Evolutionary conservation across 441 rosid species (phyloP).

Genomic region (Corymbia citriodora): DNA sequence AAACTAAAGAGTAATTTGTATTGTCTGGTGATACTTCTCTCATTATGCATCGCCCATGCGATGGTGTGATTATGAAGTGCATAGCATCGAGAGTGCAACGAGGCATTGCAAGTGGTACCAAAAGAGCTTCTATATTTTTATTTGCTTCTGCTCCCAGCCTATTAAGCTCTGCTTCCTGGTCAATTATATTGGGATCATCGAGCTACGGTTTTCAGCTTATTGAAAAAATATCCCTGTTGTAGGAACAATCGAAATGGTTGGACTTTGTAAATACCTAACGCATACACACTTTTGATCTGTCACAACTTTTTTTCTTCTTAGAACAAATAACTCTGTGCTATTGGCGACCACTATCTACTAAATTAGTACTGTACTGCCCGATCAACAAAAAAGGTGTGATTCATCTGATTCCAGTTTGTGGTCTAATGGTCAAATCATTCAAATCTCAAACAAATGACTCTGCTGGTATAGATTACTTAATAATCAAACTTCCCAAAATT

Average conservation of each 20-base stretch:
- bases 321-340: not conserved
- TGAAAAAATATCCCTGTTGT: not conserved
- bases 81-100: not conserved
- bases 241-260: not conserved
- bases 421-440: too few species aligned
- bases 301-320: not conserved
- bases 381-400: not conserved
- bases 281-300: not conserved
- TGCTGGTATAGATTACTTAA: not conserved
- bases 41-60: not conserved
- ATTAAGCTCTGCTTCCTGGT: not conserved
- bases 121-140: not conserved
- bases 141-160: not conserved
- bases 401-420: not conserved
- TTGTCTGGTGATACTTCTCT: not conserved
- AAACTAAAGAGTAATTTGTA: not conserved
- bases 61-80: not conserved
- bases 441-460: not conserved
- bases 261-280: not conserved
- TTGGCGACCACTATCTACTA: not conserved
- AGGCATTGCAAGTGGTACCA: not conserved
- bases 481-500: not conserved
- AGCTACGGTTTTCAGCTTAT: not conserved
- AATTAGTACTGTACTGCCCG: too few species aligned
- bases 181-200: not conserved